Evolutionary conservation across 306 rosid genomes (phyloP).

Genomic region (Rubus idaeus): DNA sequence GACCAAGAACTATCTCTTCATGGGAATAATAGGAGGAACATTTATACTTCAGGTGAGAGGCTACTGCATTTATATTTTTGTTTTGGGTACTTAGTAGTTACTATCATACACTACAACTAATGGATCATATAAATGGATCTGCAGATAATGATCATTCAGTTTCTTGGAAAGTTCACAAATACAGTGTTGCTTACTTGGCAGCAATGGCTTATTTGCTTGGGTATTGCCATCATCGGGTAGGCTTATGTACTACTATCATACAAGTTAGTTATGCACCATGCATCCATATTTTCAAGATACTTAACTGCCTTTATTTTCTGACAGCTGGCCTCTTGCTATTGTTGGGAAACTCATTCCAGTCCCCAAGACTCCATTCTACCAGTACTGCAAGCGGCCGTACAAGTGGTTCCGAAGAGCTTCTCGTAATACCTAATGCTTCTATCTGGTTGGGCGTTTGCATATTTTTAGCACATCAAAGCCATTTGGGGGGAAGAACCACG

Average conservation of each 20-base stretch:
- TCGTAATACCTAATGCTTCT: background rate
- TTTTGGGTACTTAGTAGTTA: background rate
- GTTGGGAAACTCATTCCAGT: constrained; percentile 80
- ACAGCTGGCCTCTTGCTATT: constrained; percentile 92
- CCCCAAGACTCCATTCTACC: constrained; percentile 57
- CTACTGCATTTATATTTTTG: constrained; percentile 1
- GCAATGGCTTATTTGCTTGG: constrained; percentile 62
- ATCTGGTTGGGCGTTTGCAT: background rate
- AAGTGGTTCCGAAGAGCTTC: constrained; percentile 38
- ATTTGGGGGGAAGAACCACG: background rate
- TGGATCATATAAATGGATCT: background rate
- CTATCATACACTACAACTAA: background rate
- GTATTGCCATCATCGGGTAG: constrained; percentile 64
- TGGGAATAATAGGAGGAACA: constrained; percentile 71
- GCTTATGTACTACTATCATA: background rate
- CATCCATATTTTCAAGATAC: background rate
- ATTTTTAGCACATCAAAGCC: background rate
- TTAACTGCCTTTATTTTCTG: constrained; percentile 9
- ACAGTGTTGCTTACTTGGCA: constrained; percentile 65
- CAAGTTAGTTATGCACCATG: background rate
- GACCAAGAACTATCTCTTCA: constrained; percentile 66
- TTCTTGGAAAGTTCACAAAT: constrained; percentile 73
- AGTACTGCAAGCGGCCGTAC: constrained; percentile 32
- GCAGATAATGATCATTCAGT: constrained; percentile 75
- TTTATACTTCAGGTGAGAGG: constrained; percentile 71